These are phyloP conservation scores for Scheffersomyces stambukii DNA, from an alignment of 1,139 yeast genomes.

Conservation along the genomic window DNA sequence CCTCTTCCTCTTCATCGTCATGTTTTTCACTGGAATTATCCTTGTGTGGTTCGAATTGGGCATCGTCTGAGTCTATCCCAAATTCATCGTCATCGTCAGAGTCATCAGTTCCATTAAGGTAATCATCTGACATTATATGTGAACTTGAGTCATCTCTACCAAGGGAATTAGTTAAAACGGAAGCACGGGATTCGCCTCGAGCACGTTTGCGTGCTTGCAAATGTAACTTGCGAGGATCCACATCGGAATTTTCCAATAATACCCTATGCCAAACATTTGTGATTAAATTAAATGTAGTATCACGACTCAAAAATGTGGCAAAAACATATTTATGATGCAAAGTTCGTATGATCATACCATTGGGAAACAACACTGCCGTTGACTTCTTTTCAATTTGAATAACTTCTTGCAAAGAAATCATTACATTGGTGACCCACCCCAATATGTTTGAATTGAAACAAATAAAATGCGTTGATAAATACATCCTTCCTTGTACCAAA, in stretches of 20 bases:
- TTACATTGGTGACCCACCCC: slow-evolving; percentile 67
- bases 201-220: slow-evolving; percentile 11
- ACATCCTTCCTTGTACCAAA: slow-evolving; percentile 67
- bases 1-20: slow-evolving; percentile 7
- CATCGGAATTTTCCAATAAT: slow-evolving; percentile 23
- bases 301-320: slow-evolving; percentile 71
- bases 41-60: slow-evolving; percentile 5
- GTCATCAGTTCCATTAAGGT: slow-evolving; percentile 3
- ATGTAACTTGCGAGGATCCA: slow-evolving; percentile 15
- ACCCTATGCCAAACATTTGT: slow-evolving; percentile 59
- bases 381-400: slow-evolving; percentile 68
- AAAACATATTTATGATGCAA: slow-evolving; percentile 67
- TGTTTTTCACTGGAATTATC: slow-evolving; percentile 4
- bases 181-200: slow-evolving; percentile 9
- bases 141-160: too few relatives aligned
- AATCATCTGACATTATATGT: too few relatives aligned
- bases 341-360: slow-evolving; percentile 68
- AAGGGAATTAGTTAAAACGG: too few relatives aligned
- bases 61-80: slow-evolving; percentile 9
- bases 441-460: slow-evolving; percentile 71
- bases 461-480: slow-evolving; percentile 53
- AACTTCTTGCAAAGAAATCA: slow-evolving; percentile 67
- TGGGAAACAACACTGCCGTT: slow-evolving; percentile 72
- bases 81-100: slow-evolving; percentile 7
- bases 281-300: slow-evolving; percentile 57